Percentiles rank a stretch among this genome's conserved stretches.
Conservation (phyloP, 352 stramenopile species). For the Aphanomyces euteiches region DNA sequence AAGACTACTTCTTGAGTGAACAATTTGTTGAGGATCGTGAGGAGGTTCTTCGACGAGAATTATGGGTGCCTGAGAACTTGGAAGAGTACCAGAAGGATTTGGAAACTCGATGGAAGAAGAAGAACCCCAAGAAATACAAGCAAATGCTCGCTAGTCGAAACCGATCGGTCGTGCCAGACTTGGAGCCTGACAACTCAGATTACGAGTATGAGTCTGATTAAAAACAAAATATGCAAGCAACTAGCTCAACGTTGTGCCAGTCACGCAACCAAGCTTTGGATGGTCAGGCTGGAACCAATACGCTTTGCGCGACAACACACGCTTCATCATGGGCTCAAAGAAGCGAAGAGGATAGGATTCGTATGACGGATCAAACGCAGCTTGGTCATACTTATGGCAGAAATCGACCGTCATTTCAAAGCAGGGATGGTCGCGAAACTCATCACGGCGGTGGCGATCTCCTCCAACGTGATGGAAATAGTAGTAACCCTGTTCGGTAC, state of each 20-base stretch:
- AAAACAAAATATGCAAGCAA: constrained; percentile 8
- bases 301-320: constrained; percentile 25
- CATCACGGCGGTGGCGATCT: constrained; percentile 22
- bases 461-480: constrained; percentile 32
- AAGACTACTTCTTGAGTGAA: constrained; percentile 8
- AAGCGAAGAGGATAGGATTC: constrained; percentile 6
- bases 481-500: constrained; percentile 28
- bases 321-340: constrained; percentile 30
- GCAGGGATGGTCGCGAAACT: constrained; percentile 20
- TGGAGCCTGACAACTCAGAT: constrained; percentile 4
- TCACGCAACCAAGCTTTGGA: constrained; percentile 30
- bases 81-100: constrained; percentile 5
- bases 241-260: constrained; percentile 9
- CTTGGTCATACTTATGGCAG: constrained; percentile 33
- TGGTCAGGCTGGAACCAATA: constrained; percentile 29
- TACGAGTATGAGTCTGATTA: constrained; percentile 2
- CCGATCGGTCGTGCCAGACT: neutral
- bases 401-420: constrained; percentile 31
- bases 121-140: constrained; percentile 25
- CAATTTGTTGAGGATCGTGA: constrained; percentile 24
- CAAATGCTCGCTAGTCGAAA: constrained; percentile 3
- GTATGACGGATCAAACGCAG: constrained; percentile 26
- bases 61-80: constrained; percentile 3
- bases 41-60: neutral
- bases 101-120: constrained; percentile 10